Base-by-base conservation (phyloP, 441 rosid genomes). In the Manihot esculenta region DNA sequence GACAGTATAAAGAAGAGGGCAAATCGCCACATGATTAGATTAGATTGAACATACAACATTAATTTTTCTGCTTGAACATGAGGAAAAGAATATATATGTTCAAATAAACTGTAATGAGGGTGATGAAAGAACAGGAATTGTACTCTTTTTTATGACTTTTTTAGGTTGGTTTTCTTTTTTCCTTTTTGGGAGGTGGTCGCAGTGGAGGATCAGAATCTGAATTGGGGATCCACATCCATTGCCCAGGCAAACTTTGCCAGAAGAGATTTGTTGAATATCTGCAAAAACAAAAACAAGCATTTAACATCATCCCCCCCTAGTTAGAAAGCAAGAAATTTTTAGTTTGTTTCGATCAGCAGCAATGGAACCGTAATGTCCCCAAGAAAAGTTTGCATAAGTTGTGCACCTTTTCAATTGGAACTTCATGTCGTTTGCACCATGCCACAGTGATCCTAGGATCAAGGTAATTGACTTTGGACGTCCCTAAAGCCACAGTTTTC, bases 401-500 rank as follows among this genome's bases (percentile, higher is more conserved):
- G 68, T 33, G 80, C 75, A 96, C 99, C 97, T 93, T 96, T 82
- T 96, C 99, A 56, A 96, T 96, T 59, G 98, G 98, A 74, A 96
- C 99, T 54, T 96, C 99, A 6, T 90, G 97, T 42, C 98, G 82
- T 81, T 96, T 96, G 87, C 99, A 96, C 99, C 98, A 96, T 1
- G 99, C 97, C n/a, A 96, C 98, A 27, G 91, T 87, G 74, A 96
- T 96, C 86, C 98, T 86, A 63, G 99, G 99, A 81, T 96, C 99
- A 59, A 93, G 92, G 77, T 96, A 96, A 66, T 96, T 96, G 79
- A 96, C 93, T 79, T 96, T 96, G 72, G 99, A 93, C 5, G 99
- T 96, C 68, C 99, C 99, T 64, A 96, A 75, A 21, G 99, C 99
- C 20, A 96, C 94, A 5, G 94, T 88, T 84, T 96, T 96, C 69